Base-by-base conservation (phyloP, 345 rosid species). In the Theobroma cacao region DNA sequence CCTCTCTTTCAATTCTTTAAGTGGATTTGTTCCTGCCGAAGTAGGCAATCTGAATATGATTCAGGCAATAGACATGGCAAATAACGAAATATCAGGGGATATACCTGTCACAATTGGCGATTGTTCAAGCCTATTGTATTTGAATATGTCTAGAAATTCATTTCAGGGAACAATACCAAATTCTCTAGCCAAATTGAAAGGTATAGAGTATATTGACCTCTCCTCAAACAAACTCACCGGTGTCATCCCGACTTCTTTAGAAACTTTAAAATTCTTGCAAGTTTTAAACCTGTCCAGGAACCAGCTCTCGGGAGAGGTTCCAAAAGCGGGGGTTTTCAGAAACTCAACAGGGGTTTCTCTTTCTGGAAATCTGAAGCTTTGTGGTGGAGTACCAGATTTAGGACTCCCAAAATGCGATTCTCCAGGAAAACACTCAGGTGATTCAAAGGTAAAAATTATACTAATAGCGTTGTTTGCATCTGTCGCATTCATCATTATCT, bases 161-260 rank as follows among this genome's bases (percentile, higher is more conserved):
- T 78, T 82, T 33, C 34, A 38, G 12, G 84, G 84, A 7, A 3
- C 60, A 63, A 72, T 82, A 64, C 81, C 84, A 48, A 33, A 43
- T 61, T 77, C 76, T 14, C 0, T 63, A 7, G 55, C 13, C 31
- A 65, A 68, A 18, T 30, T 78, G 31, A 65, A 30, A 78, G 84
- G 71, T 1, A 47, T 81, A 1, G 26, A 62, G 31, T 60, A 45
- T 9, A 66, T 82, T 8, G 78, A 81, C 45, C 81, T 81, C 66
- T 81, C 84, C 33, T 11, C 61, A 5, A 81, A 81, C 71, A 73
- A 65, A 11, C 55, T 81, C 13, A 8, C 78, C 0, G 81, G 79
- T 9, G 15, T 41, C 53, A 78, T 81, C 59, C 78, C 84, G 1
- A 9, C 7, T 34, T 77, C 61, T 48, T 41, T 81, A 4, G 75